Evolutionary conservation across 192 early-diverging fungal species (phyloP).

Genomic region (Backusella tarrabulga): DNA sequence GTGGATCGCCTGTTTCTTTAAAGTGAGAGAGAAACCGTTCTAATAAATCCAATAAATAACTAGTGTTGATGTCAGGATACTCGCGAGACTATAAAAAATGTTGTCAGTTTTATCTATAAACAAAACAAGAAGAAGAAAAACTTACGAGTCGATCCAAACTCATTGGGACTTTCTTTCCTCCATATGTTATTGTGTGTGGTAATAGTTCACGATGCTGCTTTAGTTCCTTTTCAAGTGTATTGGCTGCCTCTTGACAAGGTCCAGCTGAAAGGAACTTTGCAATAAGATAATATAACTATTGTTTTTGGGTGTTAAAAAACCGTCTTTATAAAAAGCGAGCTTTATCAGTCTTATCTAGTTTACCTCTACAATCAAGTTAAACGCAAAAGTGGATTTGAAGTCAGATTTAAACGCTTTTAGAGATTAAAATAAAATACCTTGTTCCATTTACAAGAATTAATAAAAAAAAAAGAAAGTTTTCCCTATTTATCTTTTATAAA

Average conservation of each 20-base stretch:
- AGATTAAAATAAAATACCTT: background rate
- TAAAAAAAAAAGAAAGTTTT: background rate
- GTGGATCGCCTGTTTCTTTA: conserved; percentile 29
- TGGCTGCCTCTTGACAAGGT: conserved; percentile 53
- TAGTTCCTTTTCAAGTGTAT: conserved; percentile 48
- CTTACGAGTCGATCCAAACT: conserved; percentile 58
- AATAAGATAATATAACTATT: conserved; percentile 72
- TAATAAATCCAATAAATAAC: conserved; percentile 33
- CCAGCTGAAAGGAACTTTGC: conserved; percentile 63
- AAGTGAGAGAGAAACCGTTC: conserved; percentile 36
- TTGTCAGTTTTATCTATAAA: background rate
- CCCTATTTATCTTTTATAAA: background rate
- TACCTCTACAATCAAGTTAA: background rate
- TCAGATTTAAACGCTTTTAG: background rate
- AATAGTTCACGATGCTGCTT: conserved; percentile 49
- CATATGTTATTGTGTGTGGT: conserved; percentile 71
- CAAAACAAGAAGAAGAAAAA: conserved; percentile 28
- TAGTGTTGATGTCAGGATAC: conserved; percentile 15
- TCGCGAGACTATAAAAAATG: conserved; percentile 29
- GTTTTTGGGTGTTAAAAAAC: background rate
- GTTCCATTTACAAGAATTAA: background rate
- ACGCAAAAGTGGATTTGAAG: background rate
- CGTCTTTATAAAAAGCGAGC: background rate
- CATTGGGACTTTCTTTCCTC: conserved; percentile 52
- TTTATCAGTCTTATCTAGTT: background rate